Conservation (phyloP, 176 grass and related monocot species). For the Hordeum marinum region DNA sequence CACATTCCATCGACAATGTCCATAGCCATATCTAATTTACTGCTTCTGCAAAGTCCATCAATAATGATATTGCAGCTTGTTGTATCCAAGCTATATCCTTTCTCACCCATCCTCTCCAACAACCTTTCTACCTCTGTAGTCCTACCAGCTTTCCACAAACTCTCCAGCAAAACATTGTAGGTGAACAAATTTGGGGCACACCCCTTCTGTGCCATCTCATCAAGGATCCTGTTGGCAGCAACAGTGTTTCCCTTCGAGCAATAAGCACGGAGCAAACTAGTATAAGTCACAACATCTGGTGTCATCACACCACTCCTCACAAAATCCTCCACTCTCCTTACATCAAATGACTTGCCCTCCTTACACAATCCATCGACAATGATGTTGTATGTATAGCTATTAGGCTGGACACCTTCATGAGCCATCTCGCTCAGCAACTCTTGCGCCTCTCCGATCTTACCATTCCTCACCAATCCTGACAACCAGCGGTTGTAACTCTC, state of each 20-base stretch:
- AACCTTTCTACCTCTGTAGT: constrained; percentile 57
- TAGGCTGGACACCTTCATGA: constrained; percentile 65
- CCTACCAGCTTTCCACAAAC: constrained; percentile 81
- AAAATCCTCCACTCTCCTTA: constrained; percentile 63
- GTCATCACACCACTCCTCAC: constrained; percentile 63
- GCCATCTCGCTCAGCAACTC: constrained; percentile 71
- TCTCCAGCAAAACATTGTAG: constrained; percentile 84
- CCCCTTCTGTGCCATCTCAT: constrained; percentile 60
- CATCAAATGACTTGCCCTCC: constrained; percentile 68
- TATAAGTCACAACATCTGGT: constrained; percentile 87
- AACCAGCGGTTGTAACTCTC: constrained; percentile 92
- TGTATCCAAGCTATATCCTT: constrained; percentile 64
- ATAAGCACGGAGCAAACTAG: constrained; percentile 74
- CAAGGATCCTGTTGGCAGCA: constrained; percentile 68
- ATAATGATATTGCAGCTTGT: constrained; percentile 91
- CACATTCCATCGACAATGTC: constrained; percentile 88
- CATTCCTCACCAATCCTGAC: constrained; percentile 68
- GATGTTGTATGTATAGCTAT: constrained; percentile 81
- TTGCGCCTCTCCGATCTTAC: constrained; percentile 51
- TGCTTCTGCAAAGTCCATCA: constrained; percentile 73
- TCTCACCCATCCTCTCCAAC: constrained; percentile 73
- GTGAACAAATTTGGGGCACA: constrained; percentile 66
- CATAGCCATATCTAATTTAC: constrained; percentile 75
- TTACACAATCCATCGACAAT: constrained; percentile 83
- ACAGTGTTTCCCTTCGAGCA: constrained; percentile 58